Percentiles rank a stretch among this genome's conserved stretches.
These are phyloP conservation scores for Boletus tomentosulus DNA, from an alignment of 768 basidiomycete species.

Conservation along the genomic window DNA sequence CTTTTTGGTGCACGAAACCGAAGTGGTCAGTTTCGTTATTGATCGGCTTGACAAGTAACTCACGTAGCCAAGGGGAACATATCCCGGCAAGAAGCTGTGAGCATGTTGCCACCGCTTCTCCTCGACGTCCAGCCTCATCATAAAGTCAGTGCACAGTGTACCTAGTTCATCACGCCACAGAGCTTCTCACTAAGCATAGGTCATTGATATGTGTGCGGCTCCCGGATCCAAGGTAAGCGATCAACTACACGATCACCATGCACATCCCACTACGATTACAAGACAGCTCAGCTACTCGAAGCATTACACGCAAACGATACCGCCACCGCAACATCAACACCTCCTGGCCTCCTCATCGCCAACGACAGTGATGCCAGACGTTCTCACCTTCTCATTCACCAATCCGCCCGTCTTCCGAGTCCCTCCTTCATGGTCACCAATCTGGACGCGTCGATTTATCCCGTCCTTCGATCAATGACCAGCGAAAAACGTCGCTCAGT, in stretches of 20 bases:
- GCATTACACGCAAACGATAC: constrained; percentile 82
- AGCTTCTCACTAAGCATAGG: constrained; percentile 35
- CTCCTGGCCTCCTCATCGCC: constrained; percentile 85
- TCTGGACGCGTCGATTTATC: constrained; percentile 87
- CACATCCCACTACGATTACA: constrained; percentile 2
- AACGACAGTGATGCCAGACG: constrained; percentile 95
- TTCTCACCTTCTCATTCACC: constrained; percentile 95
- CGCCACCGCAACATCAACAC: constrained; percentile 57
- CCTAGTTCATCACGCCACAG: neutral
- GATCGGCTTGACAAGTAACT: neutral
- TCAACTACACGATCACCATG: neutral
- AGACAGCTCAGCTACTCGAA: constrained; percentile 96
- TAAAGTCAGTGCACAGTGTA: constrained; percentile 39
- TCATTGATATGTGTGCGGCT: constrained; percentile 97
- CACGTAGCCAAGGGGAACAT: constrained; percentile 73
- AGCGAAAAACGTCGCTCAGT: constrained; percentile 28
- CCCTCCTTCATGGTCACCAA: constrained; percentile 95
- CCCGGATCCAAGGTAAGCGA: constrained; percentile 84
- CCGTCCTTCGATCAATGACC: constrained; percentile 44
- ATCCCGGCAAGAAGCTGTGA: constrained; percentile 94
- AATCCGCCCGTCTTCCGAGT: constrained; percentile 89
- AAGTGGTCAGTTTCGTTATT: constrained; percentile 63
- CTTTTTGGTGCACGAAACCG: constrained; percentile 96
- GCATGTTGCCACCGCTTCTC: constrained; percentile 97
- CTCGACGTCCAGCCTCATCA: constrained; percentile 95